Conservation (phyloP, 2,329 filamentous ascomycete genomes). For the Scedosporium boydii region DNA sequence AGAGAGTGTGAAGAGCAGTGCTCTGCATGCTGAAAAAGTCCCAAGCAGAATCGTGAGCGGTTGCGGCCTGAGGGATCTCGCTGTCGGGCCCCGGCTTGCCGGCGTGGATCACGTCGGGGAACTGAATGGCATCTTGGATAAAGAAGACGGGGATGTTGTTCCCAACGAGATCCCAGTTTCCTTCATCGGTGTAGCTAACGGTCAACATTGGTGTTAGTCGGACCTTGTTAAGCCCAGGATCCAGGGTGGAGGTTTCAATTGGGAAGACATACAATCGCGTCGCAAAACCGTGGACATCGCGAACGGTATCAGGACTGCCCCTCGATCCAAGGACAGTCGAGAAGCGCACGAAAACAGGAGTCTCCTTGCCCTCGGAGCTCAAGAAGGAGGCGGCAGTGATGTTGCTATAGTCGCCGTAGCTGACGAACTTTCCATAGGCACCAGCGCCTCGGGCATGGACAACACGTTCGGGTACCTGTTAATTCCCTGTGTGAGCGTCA, state of each 20-base stretch:
- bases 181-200: slow-evolving; percentile 57
- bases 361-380: slow-evolving; percentile 42
- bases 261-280: slow-evolving; percentile 26
- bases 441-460: slow-evolving; percentile 63
- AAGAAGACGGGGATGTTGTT: slow-evolving; percentile 72
- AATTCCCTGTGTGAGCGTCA: slow-evolving; percentile 15
- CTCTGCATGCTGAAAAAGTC: slow-evolving; percentile 58
- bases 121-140: slow-evolving; percentile 67
- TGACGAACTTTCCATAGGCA: slow-evolving; percentile 61
- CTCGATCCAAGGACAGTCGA: slow-evolving; percentile 68
- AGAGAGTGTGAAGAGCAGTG: slow-evolving; percentile 69
- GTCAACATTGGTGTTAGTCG: background rate
- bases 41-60: slow-evolving; percentile 69
- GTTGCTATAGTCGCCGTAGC: slow-evolving; percentile 57
- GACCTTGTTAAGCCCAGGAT: slow-evolving; percentile 39
- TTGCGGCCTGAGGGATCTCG: slow-evolving; percentile 62
- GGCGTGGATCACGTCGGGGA: slow-evolving; percentile 55
- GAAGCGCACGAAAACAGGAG: slow-evolving; percentile 63
- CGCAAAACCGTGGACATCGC: slow-evolving; percentile 76
- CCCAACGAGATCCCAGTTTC: slow-evolving; percentile 66
- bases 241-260: background rate
- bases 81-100: slow-evolving; percentile 62
- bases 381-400: slow-evolving; percentile 61
- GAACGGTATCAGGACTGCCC: slow-evolving; percentile 70
- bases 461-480: slow-evolving; percentile 47